Evolutionary conservation across 768 basidiomycete species (phyloP).

Genomic region (Boletus barrowsii): DNA sequence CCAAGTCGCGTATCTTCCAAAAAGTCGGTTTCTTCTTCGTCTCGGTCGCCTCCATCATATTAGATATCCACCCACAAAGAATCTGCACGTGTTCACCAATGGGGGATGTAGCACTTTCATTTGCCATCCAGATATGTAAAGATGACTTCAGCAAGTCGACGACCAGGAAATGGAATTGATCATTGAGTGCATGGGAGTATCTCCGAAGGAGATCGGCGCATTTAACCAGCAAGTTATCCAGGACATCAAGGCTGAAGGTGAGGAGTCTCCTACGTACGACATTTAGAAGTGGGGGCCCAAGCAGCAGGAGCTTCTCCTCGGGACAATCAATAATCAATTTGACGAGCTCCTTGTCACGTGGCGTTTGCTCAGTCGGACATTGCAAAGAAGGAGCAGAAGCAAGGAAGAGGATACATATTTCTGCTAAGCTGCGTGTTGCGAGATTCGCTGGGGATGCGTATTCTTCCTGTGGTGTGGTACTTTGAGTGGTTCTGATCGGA

Average conservation of each 20-base stretch:
- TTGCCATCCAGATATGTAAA: slow-evolving; percentile 52
- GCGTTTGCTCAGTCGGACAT: slow-evolving; percentile 53
- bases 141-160: slow-evolving; percentile 68
- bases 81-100: slow-evolving; percentile 43
- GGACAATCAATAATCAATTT: slow-evolving; percentile 49
- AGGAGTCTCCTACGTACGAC: slow-evolving; percentile 56
- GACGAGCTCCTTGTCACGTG: slow-evolving; percentile 59
- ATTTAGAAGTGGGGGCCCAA: slow-evolving; percentile 54
- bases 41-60: slow-evolving; percentile 36
- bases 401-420: slow-evolving; percentile 58
- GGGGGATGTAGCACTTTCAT: slow-evolving; percentile 28
- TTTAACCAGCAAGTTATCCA: slow-evolving; percentile 53
- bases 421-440: slow-evolving; percentile 37
- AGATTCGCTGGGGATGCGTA: slow-evolving; percentile 25
- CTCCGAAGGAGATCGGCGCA: slow-evolving; percentile 49
- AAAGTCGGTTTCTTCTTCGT: slow-evolving; percentile 42
- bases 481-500: slow-evolving; percentile 42
- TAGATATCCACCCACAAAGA: slow-evolving; percentile 56
- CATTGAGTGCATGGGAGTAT: slow-evolving; percentile 56
- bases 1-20: slow-evolving; percentile 67
- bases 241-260: slow-evolving; percentile 45
- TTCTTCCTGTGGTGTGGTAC: slow-evolving; percentile 31
- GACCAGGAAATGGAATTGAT: slow-evolving; percentile 49
- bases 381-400: slow-evolving; percentile 63
- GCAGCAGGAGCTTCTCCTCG: slow-evolving; percentile 53